Evolutionary conservation across 345 rosid species (phyloP).

Genomic region (Orychophragmus violaceus): DNA sequence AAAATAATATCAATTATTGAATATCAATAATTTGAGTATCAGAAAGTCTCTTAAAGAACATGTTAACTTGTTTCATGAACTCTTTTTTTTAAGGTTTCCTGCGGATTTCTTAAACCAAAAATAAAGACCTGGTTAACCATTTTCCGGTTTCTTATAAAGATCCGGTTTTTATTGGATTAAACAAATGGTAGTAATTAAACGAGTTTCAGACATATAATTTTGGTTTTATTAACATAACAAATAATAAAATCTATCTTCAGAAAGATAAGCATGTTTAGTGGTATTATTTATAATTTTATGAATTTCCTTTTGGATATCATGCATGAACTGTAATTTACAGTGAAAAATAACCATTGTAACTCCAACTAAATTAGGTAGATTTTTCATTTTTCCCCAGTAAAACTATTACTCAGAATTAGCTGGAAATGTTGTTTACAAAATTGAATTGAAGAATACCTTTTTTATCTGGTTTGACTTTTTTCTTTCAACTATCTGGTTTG

Average conservation of each 20-base stretch:
- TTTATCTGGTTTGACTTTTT: too few species aligned
- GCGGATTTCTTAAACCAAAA: background rate
- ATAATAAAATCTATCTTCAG: too few species aligned
- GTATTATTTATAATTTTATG: background rate
- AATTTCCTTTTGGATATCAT: background rate
- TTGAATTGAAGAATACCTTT: too few species aligned
- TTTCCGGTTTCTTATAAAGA: background rate
- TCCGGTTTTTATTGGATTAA: background rate
- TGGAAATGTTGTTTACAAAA: too few species aligned
- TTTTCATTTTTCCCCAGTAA: too few species aligned
- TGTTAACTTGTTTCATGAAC: background rate
- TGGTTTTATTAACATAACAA: too few species aligned
- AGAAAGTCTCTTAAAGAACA: background rate
- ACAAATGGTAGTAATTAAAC: background rate
- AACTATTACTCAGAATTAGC: too few species aligned
- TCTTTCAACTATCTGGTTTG: too few species aligned
- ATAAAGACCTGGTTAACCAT: background rate
- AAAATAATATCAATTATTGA: background rate
- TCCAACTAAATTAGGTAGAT: too few species aligned
- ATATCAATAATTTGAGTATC: background rate
- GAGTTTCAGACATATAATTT: background rate
- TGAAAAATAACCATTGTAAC: too few species aligned
- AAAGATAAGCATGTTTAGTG: too few species aligned
- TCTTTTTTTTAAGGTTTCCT: background rate
- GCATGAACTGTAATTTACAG: too few species aligned